phyloP scores from a whole-genome alignment of 2,329 filamentous ascomycete species.

The Diaporthe capsici region DNA sequence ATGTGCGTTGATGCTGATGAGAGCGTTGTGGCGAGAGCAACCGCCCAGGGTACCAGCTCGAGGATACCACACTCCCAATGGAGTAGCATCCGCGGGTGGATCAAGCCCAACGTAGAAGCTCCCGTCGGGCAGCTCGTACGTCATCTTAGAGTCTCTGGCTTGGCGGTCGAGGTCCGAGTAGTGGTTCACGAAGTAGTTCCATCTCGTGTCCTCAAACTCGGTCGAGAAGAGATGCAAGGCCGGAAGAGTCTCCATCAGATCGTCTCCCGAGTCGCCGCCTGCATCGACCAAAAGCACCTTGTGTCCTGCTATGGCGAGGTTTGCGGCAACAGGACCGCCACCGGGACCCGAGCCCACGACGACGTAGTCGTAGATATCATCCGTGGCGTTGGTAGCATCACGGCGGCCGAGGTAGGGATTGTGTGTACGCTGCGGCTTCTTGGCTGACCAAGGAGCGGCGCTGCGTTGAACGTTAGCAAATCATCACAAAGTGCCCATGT shows the following conservation, averaged over 20 bases:
- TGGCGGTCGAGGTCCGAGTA: conserved; percentile 43
- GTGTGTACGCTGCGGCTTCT: conserved; percentile 8
- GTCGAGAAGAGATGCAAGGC: conserved; percentile 28
- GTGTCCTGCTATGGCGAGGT: conserved; percentile 64
- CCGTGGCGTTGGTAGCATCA: conserved; percentile 3
- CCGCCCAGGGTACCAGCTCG: conserved; percentile 47
- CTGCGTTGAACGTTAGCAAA: not conserved
- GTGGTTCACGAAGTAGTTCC: conserved; percentile 36
- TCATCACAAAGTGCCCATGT: not conserved
- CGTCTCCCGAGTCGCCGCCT: conserved; percentile 61
- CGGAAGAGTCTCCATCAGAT: conserved; percentile 47
- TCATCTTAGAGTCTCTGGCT: conserved; percentile 29
- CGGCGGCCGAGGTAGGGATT: conserved; percentile 22
- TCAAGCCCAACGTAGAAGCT: conserved; percentile 40
- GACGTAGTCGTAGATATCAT: conserved; percentile 62
- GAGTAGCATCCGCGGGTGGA: conserved; percentile 47
- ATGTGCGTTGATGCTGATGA: conserved; percentile 63
- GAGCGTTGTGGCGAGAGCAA: conserved; percentile 62
- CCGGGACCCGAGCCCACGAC: conserved; percentile 66
- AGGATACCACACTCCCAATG: conserved; percentile 49
- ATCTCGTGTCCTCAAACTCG: conserved; percentile 29
- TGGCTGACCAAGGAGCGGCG: conserved; percentile 14
- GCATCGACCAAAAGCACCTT: conserved; percentile 66
- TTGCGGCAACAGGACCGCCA: conserved; percentile 62
- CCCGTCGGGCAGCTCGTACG: conserved; percentile 36